phyloP scores from a whole-genome alignment of 495 filamentous ascomycete species.

The Hypoxylon cercidicola region DNA sequence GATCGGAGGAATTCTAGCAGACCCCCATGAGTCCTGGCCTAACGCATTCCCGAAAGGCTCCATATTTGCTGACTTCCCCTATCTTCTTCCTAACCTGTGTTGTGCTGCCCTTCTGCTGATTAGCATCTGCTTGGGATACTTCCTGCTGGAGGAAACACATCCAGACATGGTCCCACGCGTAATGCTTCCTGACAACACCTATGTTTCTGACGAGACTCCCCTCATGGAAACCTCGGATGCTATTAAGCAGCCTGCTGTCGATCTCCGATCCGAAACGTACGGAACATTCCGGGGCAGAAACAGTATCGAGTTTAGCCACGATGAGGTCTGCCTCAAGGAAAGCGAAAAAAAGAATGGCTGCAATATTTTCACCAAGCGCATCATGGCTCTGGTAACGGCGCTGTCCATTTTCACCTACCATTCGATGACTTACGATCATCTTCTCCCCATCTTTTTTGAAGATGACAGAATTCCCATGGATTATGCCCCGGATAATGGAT shows the following conservation, averaged over 20 bases:
- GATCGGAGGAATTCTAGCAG: conserved; percentile 81
- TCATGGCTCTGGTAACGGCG: conserved; percentile 75
- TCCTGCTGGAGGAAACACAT: conserved; percentile 82
- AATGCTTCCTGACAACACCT: conserved; percentile 60
- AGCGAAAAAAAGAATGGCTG: conserved; percentile 46
- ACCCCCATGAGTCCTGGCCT: conserved; percentile 76
- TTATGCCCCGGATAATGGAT: conserved; percentile 19
- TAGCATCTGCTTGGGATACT: conserved; percentile 77
- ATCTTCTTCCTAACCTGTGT: conserved; percentile 82
- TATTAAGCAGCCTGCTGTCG: conserved; percentile 73
- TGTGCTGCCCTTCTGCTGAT: conserved; percentile 76
- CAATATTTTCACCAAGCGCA: conserved; percentile 70
- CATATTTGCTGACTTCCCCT: conserved; percentile 81
- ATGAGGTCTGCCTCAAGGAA: conserved; percentile 46
- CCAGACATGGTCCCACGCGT: conserved; percentile 77
- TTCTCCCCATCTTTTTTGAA: conserved; percentile 86
- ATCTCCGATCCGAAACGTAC: conserved; percentile 79
- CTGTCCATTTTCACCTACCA: conserved; percentile 88
- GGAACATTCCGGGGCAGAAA: conserved; percentile 75
- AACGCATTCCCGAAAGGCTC: conserved; percentile 68
- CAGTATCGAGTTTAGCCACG: conserved; percentile 60
- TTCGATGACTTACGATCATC: conserved; percentile 87
- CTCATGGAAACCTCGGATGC: conserved; percentile 77
- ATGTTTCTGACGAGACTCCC: conserved; percentile 71
- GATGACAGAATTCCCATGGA: conserved; percentile 61